Percentiles rank a stretch among this genome's conserved stretches.
Evolutionary conservation across 805 yeast species (phyloP).

Genomic region (Teunomyces barrocoloradensis): DNA sequence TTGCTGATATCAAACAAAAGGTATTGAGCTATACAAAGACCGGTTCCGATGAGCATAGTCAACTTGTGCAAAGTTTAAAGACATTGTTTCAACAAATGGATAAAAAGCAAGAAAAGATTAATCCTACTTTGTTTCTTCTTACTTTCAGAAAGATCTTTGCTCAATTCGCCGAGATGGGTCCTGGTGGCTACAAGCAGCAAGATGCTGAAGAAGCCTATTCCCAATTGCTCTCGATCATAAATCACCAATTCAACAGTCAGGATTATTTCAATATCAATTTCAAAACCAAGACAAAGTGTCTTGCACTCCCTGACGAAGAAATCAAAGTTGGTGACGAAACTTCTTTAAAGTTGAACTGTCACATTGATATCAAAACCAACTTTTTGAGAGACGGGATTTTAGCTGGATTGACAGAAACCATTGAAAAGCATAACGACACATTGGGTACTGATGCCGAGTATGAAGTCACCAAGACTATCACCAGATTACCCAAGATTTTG

Average conservation of each 20-base stretch:
- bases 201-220: slow-evolving; percentile 98
- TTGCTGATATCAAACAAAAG: slow-evolving; percentile 41
- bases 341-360: slow-evolving; percentile 80
- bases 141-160: slow-evolving; percentile 70
- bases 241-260: slow-evolving; percentile 48
- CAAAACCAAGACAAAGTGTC: slow-evolving; percentile 61
- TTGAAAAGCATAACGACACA: slow-evolving; percentile 73
- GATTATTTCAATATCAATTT: slow-evolving; percentile 64
- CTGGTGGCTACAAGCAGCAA: slow-evolving; percentile 84
- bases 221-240: slow-evolving; percentile 59
- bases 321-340: slow-evolving; percentile 37
- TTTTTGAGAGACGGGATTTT: slow-evolving; percentile 82
- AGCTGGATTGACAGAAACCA: slow-evolving; percentile 68
- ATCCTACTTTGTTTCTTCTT: slow-evolving; percentile 67
- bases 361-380: slow-evolving; percentile 80
- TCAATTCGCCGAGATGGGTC: slow-evolving; percentile 81
- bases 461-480: slow-evolving; percentile 57
- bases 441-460: slow-evolving; percentile 72
- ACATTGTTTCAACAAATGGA: slow-evolving; percentile 46
- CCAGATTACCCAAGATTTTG: slow-evolving; percentile 80
- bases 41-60: slow-evolving; percentile 10
- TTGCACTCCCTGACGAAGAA: slow-evolving; percentile 40
- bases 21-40: slow-evolving; percentile 9
- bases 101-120: slow-evolving; percentile 46
- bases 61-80: slow-evolving; percentile 31